phyloP scores from a whole-genome alignment of 257 asterid species.

The Scutellaria minor region DNA sequence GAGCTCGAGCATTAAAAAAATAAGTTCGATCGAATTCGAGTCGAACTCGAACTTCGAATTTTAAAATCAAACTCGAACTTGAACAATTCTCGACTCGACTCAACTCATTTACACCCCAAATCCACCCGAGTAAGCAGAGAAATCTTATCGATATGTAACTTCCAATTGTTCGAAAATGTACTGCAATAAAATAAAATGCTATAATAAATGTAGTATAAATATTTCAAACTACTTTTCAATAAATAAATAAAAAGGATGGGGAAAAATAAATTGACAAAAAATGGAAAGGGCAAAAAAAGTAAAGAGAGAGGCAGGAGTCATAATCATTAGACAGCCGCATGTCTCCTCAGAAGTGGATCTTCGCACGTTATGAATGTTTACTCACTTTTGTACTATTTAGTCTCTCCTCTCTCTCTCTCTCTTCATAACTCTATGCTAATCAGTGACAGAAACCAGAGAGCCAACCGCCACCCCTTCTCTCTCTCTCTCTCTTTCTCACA shows the following conservation, averaged over 20 bases:
- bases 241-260: constrained; percentile 12
- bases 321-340: constrained; percentile 57
- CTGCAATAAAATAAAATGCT: too few species aligned
- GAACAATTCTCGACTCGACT: too few species aligned
- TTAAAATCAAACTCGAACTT: too few species aligned
- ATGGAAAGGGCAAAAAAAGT: constrained; percentile 33
- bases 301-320: constrained; percentile 39
- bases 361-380: constrained; percentile 82
- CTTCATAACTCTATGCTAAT: constrained; percentile 35
- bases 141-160: too few species aligned
- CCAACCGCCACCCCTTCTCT: constrained; percentile 46
- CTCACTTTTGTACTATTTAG: constrained; percentile 37
- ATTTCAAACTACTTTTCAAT: too few species aligned
- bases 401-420: constrained; percentile 7
- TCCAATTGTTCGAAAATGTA: too few species aligned
- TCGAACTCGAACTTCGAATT: too few species aligned
- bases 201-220: too few species aligned
- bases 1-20: too few species aligned
- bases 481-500: constrained; percentile 33
- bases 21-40: too few species aligned
- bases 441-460: constrained; percentile 34
- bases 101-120: too few species aligned
- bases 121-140: too few species aligned
- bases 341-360: constrained; percentile 92
- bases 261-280: not conserved